phyloP scores from a whole-genome alignment of 352 stramenopile species.

The Globisporangium nagaii region DNA sequence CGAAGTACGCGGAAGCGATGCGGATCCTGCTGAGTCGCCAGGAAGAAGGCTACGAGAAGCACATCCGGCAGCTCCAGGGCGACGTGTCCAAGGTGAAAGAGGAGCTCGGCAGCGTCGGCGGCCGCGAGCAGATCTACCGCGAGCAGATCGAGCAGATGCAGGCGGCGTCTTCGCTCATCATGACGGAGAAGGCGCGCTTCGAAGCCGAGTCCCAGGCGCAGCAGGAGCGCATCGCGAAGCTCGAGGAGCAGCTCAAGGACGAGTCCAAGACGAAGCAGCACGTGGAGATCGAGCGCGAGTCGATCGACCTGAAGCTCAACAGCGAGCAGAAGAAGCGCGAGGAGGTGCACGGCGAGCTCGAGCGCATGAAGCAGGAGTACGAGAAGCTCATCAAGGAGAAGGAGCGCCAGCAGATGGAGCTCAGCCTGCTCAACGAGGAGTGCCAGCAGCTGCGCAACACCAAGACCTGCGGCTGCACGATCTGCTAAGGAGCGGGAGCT shows the following conservation, averaged over 20 bases:
- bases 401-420: conserved; percentile 72
- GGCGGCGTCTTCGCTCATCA: conserved; percentile 58
- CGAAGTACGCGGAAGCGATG: conserved; percentile 81
- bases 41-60: conserved; percentile 84
- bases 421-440: conserved; percentile 71
- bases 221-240: conserved; percentile 54
- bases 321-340: conserved; percentile 53
- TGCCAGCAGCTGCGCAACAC: conserved; percentile 71
- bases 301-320: conserved; percentile 57
- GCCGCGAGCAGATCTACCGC: conserved; percentile 79
- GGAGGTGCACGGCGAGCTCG: conserved; percentile 55
- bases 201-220: conserved; percentile 58
- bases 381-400: conserved; percentile 78
- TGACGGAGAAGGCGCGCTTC: conserved; percentile 68
- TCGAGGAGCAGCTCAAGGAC: conserved; percentile 64
- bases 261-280: conserved; percentile 59
- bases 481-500: conserved; percentile 49
- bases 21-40: conserved; percentile 72
- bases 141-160: conserved; percentile 87
- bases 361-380: conserved; percentile 58
- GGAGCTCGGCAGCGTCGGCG: conserved; percentile 72
- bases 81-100: conserved; percentile 79
- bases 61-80: conserved; percentile 67
- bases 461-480: conserved; percentile 60
- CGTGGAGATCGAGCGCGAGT: conserved; percentile 73